A percentile compares a stretch with the other conserved stretches of the same genome.
Conservation (phyloP, 73 alveolate species). For the Paramecium sonneborni region DNA sequence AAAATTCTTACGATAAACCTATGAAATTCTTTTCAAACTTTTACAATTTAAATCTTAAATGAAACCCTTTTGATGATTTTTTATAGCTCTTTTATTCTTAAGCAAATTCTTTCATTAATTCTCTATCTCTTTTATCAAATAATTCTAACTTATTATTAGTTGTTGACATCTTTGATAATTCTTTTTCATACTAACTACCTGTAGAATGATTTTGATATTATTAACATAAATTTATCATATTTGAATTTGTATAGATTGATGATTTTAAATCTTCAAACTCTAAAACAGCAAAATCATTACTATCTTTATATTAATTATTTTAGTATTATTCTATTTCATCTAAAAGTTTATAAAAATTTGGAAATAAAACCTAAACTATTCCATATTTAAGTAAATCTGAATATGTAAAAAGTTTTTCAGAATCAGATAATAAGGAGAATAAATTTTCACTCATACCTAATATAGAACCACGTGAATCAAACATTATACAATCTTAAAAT, state of each 20-base stretch:
- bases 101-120: background rate
- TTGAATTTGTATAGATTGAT: background rate
- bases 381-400: background rate
- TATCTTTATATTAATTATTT: background rate
- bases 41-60: background rate
- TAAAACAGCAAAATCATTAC: background rate
- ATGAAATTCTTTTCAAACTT: background rate
- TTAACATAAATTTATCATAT: background rate
- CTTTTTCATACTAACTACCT: background rate
- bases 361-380: background rate
- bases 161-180: background rate
- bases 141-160: background rate
- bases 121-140: background rate
- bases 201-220: background rate
- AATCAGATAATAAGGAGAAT: background rate
- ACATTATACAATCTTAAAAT: slow-evolving; percentile 26
- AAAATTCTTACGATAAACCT: background rate
- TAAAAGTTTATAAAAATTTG: background rate
- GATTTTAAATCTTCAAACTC: background rate
- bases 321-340: background rate
- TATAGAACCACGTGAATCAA: slow-evolving; percentile 6
- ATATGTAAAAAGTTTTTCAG: background rate
- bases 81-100: background rate
- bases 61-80: background rate
- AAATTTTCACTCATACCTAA: slow-evolving; percentile 23